A percentile compares a stretch with the other conserved stretches of the same genome.
Evolutionary conservation across 768 basidiomycete species (phyloP).

Genomic region (Termitomyces eurrhizus): DNA sequence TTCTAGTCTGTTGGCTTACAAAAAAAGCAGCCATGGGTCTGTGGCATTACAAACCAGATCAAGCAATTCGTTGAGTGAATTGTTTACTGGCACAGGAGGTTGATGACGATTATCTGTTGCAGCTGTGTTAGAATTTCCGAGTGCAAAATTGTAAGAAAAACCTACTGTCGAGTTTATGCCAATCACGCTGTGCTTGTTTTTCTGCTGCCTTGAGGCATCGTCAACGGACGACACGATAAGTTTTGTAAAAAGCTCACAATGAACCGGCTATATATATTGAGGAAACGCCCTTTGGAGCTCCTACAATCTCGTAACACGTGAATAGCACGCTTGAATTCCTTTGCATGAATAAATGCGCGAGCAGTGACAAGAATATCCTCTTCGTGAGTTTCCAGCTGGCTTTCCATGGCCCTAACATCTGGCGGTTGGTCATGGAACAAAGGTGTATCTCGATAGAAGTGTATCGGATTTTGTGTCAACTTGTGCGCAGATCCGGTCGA

Average conservation of each 20-base stretch:
- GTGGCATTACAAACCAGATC: constrained; percentile 49
- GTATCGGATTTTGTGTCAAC: constrained; percentile 24
- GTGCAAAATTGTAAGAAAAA: constrained; percentile 7
- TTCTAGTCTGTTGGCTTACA: constrained; percentile 46
- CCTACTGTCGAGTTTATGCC: constrained; percentile 80
- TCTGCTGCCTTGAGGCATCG: constrained; percentile 63
- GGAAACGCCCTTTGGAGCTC: constrained; percentile 71
- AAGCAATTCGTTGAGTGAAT: constrained; percentile 53
- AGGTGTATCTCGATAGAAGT: constrained; percentile 35
- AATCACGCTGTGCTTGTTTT: constrained; percentile 75
- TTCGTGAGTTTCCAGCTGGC: constrained; percentile 54
- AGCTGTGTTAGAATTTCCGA: constrained; percentile 2
- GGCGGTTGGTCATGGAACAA: constrained; percentile 26
- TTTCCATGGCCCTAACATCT: constrained; percentile 33
- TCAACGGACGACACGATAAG: constrained; percentile 4
- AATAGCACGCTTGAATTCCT: constrained; percentile 74
- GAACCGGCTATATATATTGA: constrained; percentile 78
- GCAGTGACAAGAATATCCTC: constrained; percentile 73
- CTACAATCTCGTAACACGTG: constrained; percentile 60
- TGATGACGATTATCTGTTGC: constrained; percentile 63
- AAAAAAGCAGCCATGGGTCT: constrained; percentile 82
- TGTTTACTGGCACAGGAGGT: constrained; percentile 63
- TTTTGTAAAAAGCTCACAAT: constrained; percentile 54
- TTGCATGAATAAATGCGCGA: constrained; percentile 66
- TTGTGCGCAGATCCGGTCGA: constrained; percentile 31